A percentile compares a stretch with the other conserved stretches of the same genome.
Conservation (phyloP, 2,329 filamentous ascomycete species). For the Dactylellina leptospora region DNA sequence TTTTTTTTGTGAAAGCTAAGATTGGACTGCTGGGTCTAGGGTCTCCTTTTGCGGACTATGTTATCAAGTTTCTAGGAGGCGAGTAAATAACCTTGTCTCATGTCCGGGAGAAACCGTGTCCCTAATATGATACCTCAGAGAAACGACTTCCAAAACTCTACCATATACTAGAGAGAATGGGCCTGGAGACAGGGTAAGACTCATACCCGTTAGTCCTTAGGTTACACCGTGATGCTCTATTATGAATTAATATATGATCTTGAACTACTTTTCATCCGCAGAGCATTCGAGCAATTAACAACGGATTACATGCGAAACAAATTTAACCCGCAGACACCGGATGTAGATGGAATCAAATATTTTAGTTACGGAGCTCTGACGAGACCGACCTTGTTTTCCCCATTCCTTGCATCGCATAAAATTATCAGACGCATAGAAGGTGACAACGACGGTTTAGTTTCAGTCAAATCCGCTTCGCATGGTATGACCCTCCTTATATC, state of each 20-base stretch:
- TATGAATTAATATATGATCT: too few species aligned
- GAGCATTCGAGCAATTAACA: constrained; percentile 71
- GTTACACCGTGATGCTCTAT: too few species aligned
- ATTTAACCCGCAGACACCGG: constrained; percentile 69
- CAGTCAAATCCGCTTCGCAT: constrained; percentile 70
- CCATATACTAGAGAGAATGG: constrained; percentile 64
- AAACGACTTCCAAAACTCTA: constrained; percentile 60
- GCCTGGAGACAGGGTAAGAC: constrained; percentile 64
- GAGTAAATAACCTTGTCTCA: constrained; percentile 1
- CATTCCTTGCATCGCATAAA: constrained; percentile 67
- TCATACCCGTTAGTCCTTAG: neutral
- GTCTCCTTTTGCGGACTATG: constrained; percentile 56
- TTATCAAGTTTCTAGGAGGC: constrained; percentile 54
- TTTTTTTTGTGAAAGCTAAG: neutral
- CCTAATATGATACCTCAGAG: constrained; percentile 20
- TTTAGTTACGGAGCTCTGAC: constrained; percentile 70
- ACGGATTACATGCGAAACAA: constrained; percentile 67
- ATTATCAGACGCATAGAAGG: constrained; percentile 67
- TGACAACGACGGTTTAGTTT: constrained; percentile 74
- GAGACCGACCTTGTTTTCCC: constrained; percentile 57
- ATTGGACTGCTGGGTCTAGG: constrained; percentile 21
- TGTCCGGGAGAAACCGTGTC: neutral
- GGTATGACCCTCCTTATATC: constrained; percentile 9
- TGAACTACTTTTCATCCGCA: neutral
- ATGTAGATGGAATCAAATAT: constrained; percentile 67